Evolutionary conservation across 257 asterid genomes (phyloP), one percentile per base, ranked within the genome.

Genomic region (Nicotiana paniculata): DNA sequence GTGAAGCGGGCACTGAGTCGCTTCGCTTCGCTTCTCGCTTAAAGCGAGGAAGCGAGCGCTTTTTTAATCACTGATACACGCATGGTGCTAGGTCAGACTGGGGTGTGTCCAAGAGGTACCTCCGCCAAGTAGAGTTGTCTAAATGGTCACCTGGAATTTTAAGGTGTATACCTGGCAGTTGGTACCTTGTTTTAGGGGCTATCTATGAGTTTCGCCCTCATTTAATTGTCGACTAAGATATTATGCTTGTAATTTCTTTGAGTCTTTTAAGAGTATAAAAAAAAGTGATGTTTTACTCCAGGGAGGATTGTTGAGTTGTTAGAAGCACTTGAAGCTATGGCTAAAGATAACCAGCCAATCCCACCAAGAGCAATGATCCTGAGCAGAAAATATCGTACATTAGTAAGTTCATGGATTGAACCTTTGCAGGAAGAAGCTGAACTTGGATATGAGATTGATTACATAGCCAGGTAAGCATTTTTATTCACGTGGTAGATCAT

Each of bases 351-450:
- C 85, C 97, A 90, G 74, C 90, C 87, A 86, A 89, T 96, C 66
- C 98, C 98, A 81, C 92, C 96, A 30, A 91, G 99, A 87, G 99
- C 98, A 83, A 96, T 96, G 98, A 89, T 94, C 84, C 79, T 93
- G 88, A 96, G 91, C 93, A 87, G 97, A 91, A 96, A 92, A 84
- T 96, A 96, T 86, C 91, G 99, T 65, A 90, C 99, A 43, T 88
- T 96, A 72, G 99, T 96, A 87, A 96, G 99, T 93, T 96, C 99
- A 4, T 96, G 99, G 99, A 94, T 96, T 89, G 99, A 96, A 86
- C 99, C 99, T 82, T 88, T 96, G 88, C 98, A 93, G 86, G 99
- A 96, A 89, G 99, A 96, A 90, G 98, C 99, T 86, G 99, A 96
- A 85, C 93, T 96, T 88, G 99, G 99, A 85, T 91, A 88, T 85